These are phyloP conservation scores for Scleroderma bovista DNA, from an alignment of 768 basidiomycete species.

Conservation along the genomic window DNA sequence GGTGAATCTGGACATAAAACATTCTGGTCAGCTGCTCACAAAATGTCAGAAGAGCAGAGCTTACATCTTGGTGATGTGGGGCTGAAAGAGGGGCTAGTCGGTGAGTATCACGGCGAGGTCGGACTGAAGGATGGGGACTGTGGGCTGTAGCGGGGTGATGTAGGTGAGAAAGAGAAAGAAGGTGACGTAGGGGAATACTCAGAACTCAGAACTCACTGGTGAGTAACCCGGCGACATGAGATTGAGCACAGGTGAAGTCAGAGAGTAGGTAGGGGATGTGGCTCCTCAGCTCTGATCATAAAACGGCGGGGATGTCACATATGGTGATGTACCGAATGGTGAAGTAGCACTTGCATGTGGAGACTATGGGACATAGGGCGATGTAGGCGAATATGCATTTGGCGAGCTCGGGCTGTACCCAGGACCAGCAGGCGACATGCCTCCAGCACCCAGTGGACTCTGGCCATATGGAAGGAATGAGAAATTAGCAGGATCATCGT, in stretches of 20 bases:
- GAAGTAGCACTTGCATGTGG: too few species aligned
- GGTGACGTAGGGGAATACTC: conserved; percentile 83
- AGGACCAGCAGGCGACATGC: too few species aligned
- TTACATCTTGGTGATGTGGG: conserved; percentile 89
- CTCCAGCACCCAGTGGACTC: too few species aligned
- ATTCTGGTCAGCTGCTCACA: conserved; percentile 3
- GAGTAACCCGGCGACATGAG: conserved; percentile 72
- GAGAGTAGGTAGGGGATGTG: too few species aligned
- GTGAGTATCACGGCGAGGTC: conserved; percentile 85
- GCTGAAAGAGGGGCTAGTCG: conserved; percentile 87
- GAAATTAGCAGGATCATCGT: too few species aligned
- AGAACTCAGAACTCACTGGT: conserved; percentile 71
- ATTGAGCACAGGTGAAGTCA: conserved; percentile 79
- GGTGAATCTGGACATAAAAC: conserved; percentile 62
- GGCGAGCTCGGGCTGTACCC: too few species aligned
- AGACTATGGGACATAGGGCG: too few species aligned
- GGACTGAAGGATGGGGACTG: conserved; percentile 89
- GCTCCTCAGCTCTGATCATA: too few species aligned
- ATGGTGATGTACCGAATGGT: too few species aligned
- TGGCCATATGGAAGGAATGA: too few species aligned
- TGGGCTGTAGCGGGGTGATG: conserved; percentile 80
- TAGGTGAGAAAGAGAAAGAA: conserved; percentile 85
- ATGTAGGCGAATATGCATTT: too few species aligned
- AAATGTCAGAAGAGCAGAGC: conserved; percentile 21
- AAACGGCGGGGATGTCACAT: too few species aligned